Conservation (phyloP, 352 stramenopile genomes). For the Phytopythium chamaehyphon region DNA sequence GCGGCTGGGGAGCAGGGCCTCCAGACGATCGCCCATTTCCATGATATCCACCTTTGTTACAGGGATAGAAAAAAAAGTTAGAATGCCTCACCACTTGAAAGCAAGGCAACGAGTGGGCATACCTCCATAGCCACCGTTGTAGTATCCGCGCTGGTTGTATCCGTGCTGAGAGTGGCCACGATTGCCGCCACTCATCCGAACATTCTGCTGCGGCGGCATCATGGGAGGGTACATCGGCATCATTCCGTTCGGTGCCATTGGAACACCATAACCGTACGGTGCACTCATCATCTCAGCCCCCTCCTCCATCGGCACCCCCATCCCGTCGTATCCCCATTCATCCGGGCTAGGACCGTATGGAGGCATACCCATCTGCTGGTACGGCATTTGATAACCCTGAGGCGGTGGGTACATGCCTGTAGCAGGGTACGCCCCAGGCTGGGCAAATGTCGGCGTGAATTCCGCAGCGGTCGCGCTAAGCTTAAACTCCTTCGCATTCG, state of each 20-base stretch:
- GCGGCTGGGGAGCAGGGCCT: constrained; percentile 34
- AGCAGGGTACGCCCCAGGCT: constrained; percentile 35
- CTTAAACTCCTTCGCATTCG: constrained; percentile 87
- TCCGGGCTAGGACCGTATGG: constrained; percentile 46
- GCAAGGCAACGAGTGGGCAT: background rate
- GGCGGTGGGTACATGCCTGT: constrained; percentile 26
- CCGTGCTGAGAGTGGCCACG: constrained; percentile 47
- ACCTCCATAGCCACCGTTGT: constrained; percentile 34
- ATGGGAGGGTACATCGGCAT: constrained; percentile 59
- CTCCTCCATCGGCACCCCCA: constrained; percentile 37
- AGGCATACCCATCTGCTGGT: constrained; percentile 35
- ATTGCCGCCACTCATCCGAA: constrained; percentile 35
- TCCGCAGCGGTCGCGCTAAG: constrained; percentile 50
- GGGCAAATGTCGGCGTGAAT: constrained; percentile 68
- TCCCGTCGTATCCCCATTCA: constrained; percentile 75
- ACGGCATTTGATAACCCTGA: constrained; percentile 29
- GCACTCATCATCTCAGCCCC: constrained; percentile 41
- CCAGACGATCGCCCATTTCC: constrained; percentile 18
- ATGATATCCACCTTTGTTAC: constrained; percentile 20
- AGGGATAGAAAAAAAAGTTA: background rate
- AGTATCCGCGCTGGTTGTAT: constrained; percentile 61
- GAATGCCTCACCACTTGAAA: too few species aligned
- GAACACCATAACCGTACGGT: constrained; percentile 65
- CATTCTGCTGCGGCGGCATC: constrained; percentile 53
- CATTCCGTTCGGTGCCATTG: constrained; percentile 36